Evolutionary conservation across 2,329 filamentous ascomycete genomes (phyloP), one percentile per base, ranked within the genome.

Genomic region (Calonectria montana): DNA sequence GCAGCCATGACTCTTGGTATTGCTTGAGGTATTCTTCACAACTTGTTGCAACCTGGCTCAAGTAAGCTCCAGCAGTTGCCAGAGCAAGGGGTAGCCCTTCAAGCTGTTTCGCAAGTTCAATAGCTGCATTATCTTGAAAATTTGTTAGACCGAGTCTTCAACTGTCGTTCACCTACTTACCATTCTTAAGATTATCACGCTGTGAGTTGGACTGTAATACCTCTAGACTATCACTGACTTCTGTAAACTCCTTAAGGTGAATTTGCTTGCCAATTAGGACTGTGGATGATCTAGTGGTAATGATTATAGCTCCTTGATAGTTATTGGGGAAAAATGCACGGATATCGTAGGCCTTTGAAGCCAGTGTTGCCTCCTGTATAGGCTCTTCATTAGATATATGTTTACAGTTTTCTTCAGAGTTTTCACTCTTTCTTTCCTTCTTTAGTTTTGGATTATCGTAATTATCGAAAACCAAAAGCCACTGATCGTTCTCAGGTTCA

Each of bases 31-130:
- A 88, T 45, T 84, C 75, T 0, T 61, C 66, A n/a, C 81, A 81
- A 39, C 72, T 84, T 1, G 79, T 83, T 43, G 81, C 71, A 39
- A 82, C 81, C 57, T 86, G 73, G 37, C 80, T 68, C 15, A 88
- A 82, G 71, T 86, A 88, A 0, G 84, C 80, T 7, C 86, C 85
- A 23, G 86, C 86, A n/a, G 85, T 83, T 6, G 85, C 77, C 16
- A 88, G 81, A 2, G 86, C 86, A 31, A 89, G 81, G 12, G 85
- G 86, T 35, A 88, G 82, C 8, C 87, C 84, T 25, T 43, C 55
- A 61, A 61, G 21, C 21, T 9, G n/a, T 41, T 27, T 16, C 0
- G 12, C 29, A 61, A 61, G 21, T 27, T 61, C 55, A 23, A 9
- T 43, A 27, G 35, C 55, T 25, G 35, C 35, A 43, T 43, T 35